Percentiles rank a stretch among this genome's conserved stretches.
Evolutionary conservation across 2,329 filamentous ascomycete species (phyloP).

Genomic region (Pseudocercospora fijiensis): DNA sequence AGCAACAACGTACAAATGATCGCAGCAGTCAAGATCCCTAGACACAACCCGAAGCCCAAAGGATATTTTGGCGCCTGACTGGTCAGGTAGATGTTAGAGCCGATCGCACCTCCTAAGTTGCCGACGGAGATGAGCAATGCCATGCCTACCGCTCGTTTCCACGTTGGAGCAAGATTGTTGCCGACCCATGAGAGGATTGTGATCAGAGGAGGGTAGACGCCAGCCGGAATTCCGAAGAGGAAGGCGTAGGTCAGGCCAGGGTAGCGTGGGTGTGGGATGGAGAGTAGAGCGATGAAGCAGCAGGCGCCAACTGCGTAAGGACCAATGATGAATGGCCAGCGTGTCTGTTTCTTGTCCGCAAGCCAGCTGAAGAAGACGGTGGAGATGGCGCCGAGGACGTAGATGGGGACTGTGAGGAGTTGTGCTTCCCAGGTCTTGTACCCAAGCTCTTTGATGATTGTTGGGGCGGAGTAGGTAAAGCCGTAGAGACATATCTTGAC

Average conservation of each 20-base stretch:
- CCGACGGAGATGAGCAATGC: slow-evolving; percentile 17
- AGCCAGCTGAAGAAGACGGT: slow-evolving; percentile 22
- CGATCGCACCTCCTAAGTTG: slow-evolving; percentile 26
- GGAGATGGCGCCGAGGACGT: slow-evolving; percentile 36
- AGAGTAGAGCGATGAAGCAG: slow-evolving; percentile 44
- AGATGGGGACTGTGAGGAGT: slow-evolving; percentile 47
- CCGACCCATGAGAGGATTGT: slow-evolving; percentile 50
- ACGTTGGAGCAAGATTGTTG: slow-evolving; percentile 55
- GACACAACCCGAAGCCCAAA: slow-evolving; percentile 22
- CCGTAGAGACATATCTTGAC: slow-evolving; percentile 66
- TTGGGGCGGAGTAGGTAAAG: slow-evolving; percentile 59
- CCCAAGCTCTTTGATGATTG: slow-evolving; percentile 51
- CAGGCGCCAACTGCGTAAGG: slow-evolving; percentile 26
- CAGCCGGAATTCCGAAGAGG: slow-evolving; percentile 54
- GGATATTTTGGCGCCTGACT: slow-evolving; percentile 18
- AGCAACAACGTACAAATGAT: slow-evolving; percentile 28
- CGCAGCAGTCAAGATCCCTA: slow-evolving; percentile 27
- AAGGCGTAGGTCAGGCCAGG: slow-evolving; percentile 51
- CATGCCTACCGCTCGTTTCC: slow-evolving; percentile 19
- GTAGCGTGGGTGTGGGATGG: slow-evolving; percentile 34
- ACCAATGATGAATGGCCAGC: slow-evolving; percentile 23
- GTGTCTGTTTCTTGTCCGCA: slow-evolving; percentile 22
- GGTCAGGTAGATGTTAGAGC: slow-evolving; percentile 22
- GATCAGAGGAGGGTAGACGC: slow-evolving; percentile 32
- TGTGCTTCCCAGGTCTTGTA: slow-evolving; percentile 46